Base-by-base conservation (phyloP, 2,329 filamentous ascomycete genomes). In the Calonectria leucothoes region DNA sequence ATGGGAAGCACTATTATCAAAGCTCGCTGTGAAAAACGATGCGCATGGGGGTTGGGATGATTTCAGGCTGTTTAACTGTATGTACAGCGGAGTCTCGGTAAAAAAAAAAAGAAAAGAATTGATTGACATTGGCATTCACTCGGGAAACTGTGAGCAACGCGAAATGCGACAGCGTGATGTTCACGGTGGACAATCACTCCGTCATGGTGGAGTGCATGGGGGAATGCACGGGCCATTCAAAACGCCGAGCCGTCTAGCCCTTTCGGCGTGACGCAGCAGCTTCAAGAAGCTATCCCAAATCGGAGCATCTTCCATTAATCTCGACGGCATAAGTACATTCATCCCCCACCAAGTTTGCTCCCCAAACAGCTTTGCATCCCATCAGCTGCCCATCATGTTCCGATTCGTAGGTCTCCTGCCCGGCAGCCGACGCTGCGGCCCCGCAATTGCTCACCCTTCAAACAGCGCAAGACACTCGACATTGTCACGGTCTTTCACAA, bases 401-500 rank as follows among this genome's bases (percentile, higher is more conserved):
- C 83, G 86, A 55, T 88, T 88, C 70, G 87, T 88, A 82, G 82
- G 86, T 83, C 3, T 59, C 20, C 23, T 17, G 15, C 6, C 15
- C n/a, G 6, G 25, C n/a, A 27, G 12, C 12, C 33, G 23, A 25
- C 23, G 33, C 8, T 3, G n/a, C n/a, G 6, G 25, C 25, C 5
- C 31, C 35, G 49, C 63, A 63, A 71, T 73, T 66, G 64, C 80
- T 81, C 66, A 81, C 68, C 7, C 49, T 51, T 17, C 51, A 35
- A 66, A 33, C 81, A 95, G 94, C 91, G 89, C 86, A 96, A 95
- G 89, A 90, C 93, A 78, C 90, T 94, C 85, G 96, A 98, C 88
- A 94, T 98, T 78, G 92, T 98, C 83, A 98, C 96, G 74, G 93
- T 99, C 88, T 99, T 98, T 89, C 96, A 98, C 90, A 94, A 94